Evolutionary conservation across 208 protist genomes (phyloP).

Genomic region (Crithidia fasciculata): DNA sequence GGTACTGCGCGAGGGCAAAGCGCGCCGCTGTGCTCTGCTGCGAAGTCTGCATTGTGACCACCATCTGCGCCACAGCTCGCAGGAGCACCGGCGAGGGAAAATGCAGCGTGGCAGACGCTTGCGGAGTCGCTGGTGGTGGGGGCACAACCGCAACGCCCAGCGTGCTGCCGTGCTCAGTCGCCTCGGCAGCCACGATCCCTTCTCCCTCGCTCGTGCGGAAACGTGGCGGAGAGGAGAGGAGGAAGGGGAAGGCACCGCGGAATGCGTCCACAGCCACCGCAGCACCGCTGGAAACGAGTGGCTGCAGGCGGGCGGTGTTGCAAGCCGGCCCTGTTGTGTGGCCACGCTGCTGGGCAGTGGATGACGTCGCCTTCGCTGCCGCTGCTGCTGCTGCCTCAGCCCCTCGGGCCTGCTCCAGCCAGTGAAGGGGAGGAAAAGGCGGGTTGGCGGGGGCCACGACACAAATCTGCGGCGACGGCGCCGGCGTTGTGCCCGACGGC

Average conservation of each 20-base stretch:
- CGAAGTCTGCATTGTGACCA: conserved; percentile 26
- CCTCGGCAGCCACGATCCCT: too few species aligned
- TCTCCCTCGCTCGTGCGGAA: too few species aligned
- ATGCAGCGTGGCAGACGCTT: background rate
- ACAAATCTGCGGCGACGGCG: conserved; percentile 13
- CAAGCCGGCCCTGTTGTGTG: too few species aligned
- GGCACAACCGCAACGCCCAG: too few species aligned
- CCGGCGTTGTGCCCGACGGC: background rate
- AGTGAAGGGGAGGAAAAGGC: conserved; percentile 13
- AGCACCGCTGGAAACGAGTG: conserved; percentile 4
- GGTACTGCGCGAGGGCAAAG: conserved; percentile 20
- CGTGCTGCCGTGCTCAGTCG: too few species aligned
- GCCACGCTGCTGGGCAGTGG: background rate
- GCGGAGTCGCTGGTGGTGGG: background rate
- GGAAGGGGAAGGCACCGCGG: background rate
- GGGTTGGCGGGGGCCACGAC: background rate
- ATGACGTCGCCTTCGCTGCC: background rate
- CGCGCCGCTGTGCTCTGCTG: conserved; percentile 13
- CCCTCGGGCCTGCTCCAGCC: background rate
- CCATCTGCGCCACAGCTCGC: conserved; percentile 32
- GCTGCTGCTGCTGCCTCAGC: conserved; percentile 3
- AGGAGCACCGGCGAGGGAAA: conserved; percentile 26
- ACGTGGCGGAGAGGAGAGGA: too few species aligned
- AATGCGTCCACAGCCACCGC: background rate
- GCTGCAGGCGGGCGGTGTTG: too few species aligned